phyloP scores from a whole-genome alignment of 345 rosid genomes.

The Boechera stricta region DNA sequence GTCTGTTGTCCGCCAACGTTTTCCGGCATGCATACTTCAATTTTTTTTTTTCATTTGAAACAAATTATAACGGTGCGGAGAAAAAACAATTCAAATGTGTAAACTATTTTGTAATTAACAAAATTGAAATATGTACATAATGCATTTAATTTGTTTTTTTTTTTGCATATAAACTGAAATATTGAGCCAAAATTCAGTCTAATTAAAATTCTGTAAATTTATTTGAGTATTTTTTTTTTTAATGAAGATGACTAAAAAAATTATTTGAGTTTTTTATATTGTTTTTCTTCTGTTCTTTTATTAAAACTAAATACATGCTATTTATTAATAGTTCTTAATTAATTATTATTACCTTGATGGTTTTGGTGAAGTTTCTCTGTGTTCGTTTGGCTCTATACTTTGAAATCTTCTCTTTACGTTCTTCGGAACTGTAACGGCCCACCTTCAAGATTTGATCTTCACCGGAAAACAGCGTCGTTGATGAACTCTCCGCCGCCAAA shows the following conservation, averaged over 20 bases:
- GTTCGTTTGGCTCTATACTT: slow-evolving; percentile 93
- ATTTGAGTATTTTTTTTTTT: too few relatives aligned
- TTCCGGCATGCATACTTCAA: slow-evolving; percentile 95
- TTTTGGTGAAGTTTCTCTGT: slow-evolving; percentile 94
- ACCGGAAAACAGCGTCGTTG: slow-evolving; percentile 39
- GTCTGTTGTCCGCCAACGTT: slow-evolving; percentile 96
- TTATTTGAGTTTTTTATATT: too few relatives aligned
- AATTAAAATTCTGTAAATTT: too few relatives aligned
- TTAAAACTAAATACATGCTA: too few relatives aligned
- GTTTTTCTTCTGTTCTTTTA: too few relatives aligned
- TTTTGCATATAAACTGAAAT: too few relatives aligned
- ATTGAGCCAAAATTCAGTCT: too few relatives aligned
- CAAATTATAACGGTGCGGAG: not conserved
- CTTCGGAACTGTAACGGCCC: slow-evolving; percentile 82
- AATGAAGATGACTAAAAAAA: too few relatives aligned
- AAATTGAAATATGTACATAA: not conserved
- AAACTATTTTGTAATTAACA: not conserved
- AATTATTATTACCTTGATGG: slow-evolving; percentile 70
- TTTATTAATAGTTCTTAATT: not conserved
- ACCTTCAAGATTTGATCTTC: slow-evolving; percentile 71
- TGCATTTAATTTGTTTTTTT: not conserved
- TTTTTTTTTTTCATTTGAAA: slow-evolving; percentile 3
- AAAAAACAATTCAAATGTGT: not conserved
- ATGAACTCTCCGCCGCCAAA: slow-evolving; percentile 37
- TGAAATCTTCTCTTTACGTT: slow-evolving; percentile 83